phyloP scores from a whole-genome alignment of 257 asterid species.

The Nicotiana tomentosiformis region DNA sequence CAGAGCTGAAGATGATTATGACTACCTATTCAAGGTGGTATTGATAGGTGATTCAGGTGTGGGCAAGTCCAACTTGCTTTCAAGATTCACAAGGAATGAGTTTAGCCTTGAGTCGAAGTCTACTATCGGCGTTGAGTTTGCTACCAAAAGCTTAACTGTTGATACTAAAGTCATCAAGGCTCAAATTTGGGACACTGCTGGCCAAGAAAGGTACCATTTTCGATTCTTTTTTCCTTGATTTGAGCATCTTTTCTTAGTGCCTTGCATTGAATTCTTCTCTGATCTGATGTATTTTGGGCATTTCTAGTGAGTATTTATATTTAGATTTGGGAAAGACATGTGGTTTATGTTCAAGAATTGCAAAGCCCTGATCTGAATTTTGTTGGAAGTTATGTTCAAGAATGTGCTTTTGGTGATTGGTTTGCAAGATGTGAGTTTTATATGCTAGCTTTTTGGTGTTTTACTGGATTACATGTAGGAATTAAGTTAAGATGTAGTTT shows the following conservation, averaged over 20 bases:
- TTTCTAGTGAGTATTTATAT: neutral
- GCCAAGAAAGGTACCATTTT: slow-evolving; percentile 52
- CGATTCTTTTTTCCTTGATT: neutral
- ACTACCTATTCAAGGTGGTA: slow-evolving; percentile 79
- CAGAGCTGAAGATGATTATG: slow-evolving; percentile 87
- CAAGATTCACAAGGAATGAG: slow-evolving; percentile 83
- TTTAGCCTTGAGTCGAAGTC: slow-evolving; percentile 86
- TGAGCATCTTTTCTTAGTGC: neutral
- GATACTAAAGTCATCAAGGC: slow-evolving; percentile 80
- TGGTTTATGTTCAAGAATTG: slow-evolving; percentile 8
- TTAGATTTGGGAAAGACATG: neutral
- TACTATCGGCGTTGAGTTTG: slow-evolving; percentile 88
- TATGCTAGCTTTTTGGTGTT: neutral
- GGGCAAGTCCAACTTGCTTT: slow-evolving; percentile 79
- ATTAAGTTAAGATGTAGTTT: neutral
- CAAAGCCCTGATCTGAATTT: slow-evolving; percentile 9
- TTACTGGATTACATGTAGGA: neutral
- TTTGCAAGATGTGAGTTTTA: neutral
- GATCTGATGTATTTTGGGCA: neutral
- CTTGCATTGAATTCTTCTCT: neutral
- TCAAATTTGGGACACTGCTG: slow-evolving; percentile 96
- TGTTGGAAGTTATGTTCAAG: neutral
- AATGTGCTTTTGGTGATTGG: neutral
- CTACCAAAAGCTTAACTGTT: slow-evolving; percentile 75
- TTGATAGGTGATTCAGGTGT: slow-evolving; percentile 86